Conservation (phyloP, 176 grass and related monocot species). For the Bonia amplexicaulis region DNA sequence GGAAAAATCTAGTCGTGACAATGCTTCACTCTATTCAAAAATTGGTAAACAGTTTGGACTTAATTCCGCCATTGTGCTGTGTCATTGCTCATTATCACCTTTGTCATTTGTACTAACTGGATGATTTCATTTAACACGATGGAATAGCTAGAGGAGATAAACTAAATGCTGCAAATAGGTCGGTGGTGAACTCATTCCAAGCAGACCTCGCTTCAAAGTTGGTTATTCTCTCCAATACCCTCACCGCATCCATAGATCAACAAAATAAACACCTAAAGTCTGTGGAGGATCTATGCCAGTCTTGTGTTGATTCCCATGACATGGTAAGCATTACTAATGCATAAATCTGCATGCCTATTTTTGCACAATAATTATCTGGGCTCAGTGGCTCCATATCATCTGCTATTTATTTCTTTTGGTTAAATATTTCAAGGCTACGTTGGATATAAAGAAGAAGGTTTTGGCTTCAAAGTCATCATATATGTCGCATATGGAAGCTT, state of each 20-base stretch:
- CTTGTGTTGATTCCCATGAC: slow-evolving; percentile 85
- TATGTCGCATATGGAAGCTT: slow-evolving; percentile 75
- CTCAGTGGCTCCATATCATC: neutral
- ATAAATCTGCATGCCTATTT: slow-evolving; percentile 4
- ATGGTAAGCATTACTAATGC: slow-evolving; percentile 45
- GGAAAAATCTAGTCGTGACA: slow-evolving; percentile 85
- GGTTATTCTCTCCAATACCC: slow-evolving; percentile 65
- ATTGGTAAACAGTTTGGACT: slow-evolving; percentile 50
- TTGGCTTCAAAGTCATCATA: slow-evolving; percentile 73
- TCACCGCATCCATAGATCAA: slow-evolving; percentile 57
- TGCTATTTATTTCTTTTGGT: slow-evolving; percentile 8
- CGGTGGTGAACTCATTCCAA: slow-evolving; percentile 77
- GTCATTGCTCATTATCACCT: neutral
- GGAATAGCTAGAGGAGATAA: slow-evolving; percentile 75
- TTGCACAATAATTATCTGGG: neutral
- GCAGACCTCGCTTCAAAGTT: slow-evolving; percentile 65
- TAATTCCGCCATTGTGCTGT: neutral
- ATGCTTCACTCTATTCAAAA: slow-evolving; percentile 77
- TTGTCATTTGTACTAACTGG: neutral
- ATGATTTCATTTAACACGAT: neutral
- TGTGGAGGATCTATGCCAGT: slow-evolving; percentile 73
- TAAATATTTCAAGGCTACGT: slow-evolving; percentile 48
- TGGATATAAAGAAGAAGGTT: slow-evolving; percentile 78
- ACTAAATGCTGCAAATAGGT: slow-evolving; percentile 65
- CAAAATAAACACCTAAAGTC: slow-evolving; percentile 78